Evolutionary conservation across 2,329 filamentous ascomycete species (phyloP), one percentile per base, ranked within the genome.

Genomic region (Cladosporium sp.): DNA sequence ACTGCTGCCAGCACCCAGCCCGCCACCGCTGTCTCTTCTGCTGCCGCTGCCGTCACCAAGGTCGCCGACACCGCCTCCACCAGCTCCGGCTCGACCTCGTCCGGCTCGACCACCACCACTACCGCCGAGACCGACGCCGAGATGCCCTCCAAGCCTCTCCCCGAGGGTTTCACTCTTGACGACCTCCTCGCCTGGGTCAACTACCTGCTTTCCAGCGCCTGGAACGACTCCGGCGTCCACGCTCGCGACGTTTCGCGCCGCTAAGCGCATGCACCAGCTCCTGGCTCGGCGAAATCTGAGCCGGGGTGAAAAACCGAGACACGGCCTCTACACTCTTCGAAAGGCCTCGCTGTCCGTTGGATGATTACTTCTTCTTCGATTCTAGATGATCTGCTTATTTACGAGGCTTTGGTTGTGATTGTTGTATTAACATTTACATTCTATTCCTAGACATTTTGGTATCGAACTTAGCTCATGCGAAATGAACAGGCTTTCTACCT

Each of bases 101-200:
- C 43, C 42, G 35, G 38, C 40, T 41, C 42, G 28, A 46, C 42
- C 22, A 45, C 35, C 42, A 22, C 49, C 19, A 46, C 35, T n/a
- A 43, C 35, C 14, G 18, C 34, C 34, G 34, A 52, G 49, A 46
- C 48, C 18, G 32, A 51, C 50, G 33, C 43, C 38, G 16, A 59
- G 54, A 13, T 51, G 44, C 55, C 37, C 43, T 46, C 43, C 44
- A 63, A 66, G 54, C 45, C 57, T 22, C 57, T 64, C 7, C 62
- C 63, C 9, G 58, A 55, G 18, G 62, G 61, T 45, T 62, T 56
- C 50, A 63, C 61, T 2, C 46, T 64, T n/a, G 54, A 56, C 33
- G 62, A 64, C 42, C 52, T 66, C 46, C 43, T 52, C 33, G 49
- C 45, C 34, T 52, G 49, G 43, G 43, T 52, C 35, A 43, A 45